Evolutionary conservation across 164 flowering plant genomes (phyloP).

Genomic region (Liriodendron chinense): DNA sequence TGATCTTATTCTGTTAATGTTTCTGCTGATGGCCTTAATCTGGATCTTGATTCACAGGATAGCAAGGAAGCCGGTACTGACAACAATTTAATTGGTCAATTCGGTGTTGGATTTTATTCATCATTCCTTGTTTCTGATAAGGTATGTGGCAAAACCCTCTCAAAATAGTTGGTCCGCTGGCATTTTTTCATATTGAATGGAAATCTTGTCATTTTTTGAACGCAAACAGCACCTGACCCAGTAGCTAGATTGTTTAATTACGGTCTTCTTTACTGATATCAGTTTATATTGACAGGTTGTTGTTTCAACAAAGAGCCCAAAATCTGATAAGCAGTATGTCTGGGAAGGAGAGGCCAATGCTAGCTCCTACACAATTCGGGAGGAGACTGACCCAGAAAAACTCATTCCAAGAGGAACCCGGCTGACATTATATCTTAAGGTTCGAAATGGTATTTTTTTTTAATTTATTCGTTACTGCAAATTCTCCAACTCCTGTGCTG

Average conservation of each 20-base stretch:
- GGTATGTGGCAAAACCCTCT: conserved; percentile 34
- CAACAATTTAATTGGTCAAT: conserved; percentile 95
- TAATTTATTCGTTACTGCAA: background rate
- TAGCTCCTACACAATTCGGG: conserved; percentile 78
- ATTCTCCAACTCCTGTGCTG: background rate
- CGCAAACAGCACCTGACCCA: background rate
- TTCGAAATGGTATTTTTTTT: conserved; percentile 11
- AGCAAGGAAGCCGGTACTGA: conserved; percentile 89
- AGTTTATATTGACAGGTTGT: conserved; percentile 46
- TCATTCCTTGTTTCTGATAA: conserved; percentile 87
- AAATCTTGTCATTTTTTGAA: background rate
- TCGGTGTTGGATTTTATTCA: conserved; percentile 99
- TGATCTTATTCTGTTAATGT: background rate
- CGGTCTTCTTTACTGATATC: background rate
- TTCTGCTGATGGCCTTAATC: background rate
- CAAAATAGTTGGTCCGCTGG: background rate
- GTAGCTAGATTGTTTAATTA: background rate
- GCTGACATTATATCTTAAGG: conserved; percentile 86
- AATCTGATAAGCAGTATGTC: conserved; percentile 92
- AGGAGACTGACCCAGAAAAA: conserved; percentile 88
- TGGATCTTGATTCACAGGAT: conserved; percentile 49
- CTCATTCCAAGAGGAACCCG: conserved; percentile 89
- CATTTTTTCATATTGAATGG: background rate
- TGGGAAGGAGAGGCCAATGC: conserved; percentile 97
- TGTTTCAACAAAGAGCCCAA: conserved; percentile 92